Conservation (phyloP, 306 rosid genomes). For the Hippophae rhamnoides region DNA sequence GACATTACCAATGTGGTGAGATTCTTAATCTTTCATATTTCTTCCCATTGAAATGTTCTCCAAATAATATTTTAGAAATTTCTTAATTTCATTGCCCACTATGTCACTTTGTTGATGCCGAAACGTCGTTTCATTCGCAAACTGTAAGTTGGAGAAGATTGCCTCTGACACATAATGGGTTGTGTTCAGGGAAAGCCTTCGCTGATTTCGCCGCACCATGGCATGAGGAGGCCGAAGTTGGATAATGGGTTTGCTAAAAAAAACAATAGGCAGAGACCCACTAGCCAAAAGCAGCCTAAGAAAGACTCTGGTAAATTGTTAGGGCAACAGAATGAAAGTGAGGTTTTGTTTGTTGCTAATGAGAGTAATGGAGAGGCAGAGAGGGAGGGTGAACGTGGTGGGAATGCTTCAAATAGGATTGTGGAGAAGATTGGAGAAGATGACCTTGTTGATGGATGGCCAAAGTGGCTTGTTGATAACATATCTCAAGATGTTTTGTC, state of each 20-base stretch:
- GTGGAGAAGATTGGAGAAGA: conserved; percentile 35
- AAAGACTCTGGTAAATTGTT: conserved; percentile 2
- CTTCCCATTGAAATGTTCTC: not conserved
- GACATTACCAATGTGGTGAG: conserved; percentile 7
- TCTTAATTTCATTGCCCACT: conserved; percentile 1
- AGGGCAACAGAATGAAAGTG: conserved; percentile 7
- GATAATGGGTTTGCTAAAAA: conserved; percentile 12
- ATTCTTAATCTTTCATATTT: not conserved
- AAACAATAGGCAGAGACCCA: conserved; percentile 4
- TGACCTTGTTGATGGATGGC: conserved; percentile 50
- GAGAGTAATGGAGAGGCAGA: not conserved
- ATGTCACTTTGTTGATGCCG: conserved; percentile 25
- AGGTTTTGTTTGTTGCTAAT: conserved; percentile 7
- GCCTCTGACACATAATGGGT: conserved; percentile 40
- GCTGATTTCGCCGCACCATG: conserved; percentile 1
- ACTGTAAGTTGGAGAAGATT: conserved; percentile 7
- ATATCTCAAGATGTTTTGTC: conserved; percentile 32
- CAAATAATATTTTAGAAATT: not conserved
- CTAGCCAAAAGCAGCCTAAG: conserved; percentile 4
- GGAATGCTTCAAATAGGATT: conserved; percentile 14
- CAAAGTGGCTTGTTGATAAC: conserved; percentile 66
- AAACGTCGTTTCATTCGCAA: conserved; percentile 7
- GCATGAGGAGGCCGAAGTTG: conserved; percentile 19
- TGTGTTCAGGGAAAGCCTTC: conserved; percentile 31
- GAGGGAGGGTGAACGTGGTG: not conserved